Evolutionary conservation across 305 asterid genomes (phyloP), one percentile per base, ranked within the genome.

Genomic region (Fraxinus albicans): DNA sequence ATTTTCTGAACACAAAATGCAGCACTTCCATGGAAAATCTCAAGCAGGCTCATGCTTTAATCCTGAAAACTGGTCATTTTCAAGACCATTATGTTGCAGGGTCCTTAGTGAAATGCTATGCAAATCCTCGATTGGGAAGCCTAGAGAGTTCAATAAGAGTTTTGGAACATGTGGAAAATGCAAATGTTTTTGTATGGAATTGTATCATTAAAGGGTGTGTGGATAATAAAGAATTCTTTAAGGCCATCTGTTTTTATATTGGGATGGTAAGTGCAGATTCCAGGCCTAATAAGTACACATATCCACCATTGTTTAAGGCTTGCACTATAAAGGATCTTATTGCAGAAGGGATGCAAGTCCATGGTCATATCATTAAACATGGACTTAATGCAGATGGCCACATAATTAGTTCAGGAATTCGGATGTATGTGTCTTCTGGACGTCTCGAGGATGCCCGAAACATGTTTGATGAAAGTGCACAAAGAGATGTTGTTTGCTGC

Each of bases 31-130:
- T 84, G 40, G 42, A 84, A 80, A 84, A 82, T 76, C 85, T 89
- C 40, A 81, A 84, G 85, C 91, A 88, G 34, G 84, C 84, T 35
- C 92, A 89, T 25, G 91, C 91, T 72, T 70, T 90, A 53, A 82
- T 85, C 78, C 85, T 89, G 15, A 89, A 88, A 88, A 85, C 90
- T 2, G 91, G 88, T 79, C 83, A 70, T 77, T 73, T 90, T 77
- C 91, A 82, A 79, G 90, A 89, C 82, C 92, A 90, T 75, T 88
- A 80, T 36, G 75, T 90, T 21, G 86, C 92, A 33, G 93, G 89
- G 29, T 80, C 91, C 40, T 58, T 86, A n/a, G 36, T 87, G 7
- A 89, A 84, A 67, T 88, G 89, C 87, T 90, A 89, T 31, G 78
- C 92, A 7, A 86, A 84, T 82, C 92, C 92, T 63, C 85, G 76